Conservation (phyloP, 495 filamentous ascomycete species). For the Halenospora varia region DNA sequence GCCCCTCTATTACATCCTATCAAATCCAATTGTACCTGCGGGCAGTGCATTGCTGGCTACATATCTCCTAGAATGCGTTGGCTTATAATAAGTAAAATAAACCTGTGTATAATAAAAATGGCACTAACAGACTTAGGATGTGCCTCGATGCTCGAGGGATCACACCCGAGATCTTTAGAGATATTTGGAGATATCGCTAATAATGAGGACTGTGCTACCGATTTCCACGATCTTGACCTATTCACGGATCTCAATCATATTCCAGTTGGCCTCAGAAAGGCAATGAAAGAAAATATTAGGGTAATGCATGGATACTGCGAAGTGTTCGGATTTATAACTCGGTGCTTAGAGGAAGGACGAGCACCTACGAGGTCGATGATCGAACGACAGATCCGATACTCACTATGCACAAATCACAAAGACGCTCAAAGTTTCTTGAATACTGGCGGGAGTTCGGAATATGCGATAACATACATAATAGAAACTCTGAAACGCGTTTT, state of each 20-base stretch:
- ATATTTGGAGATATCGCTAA: background rate
- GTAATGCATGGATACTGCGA: background rate
- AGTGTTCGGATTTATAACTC: background rate
- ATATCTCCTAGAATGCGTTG: background rate
- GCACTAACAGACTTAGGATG: background rate
- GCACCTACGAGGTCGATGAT: background rate
- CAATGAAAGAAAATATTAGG: background rate
- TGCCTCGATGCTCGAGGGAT: background rate
- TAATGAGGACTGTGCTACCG: background rate
- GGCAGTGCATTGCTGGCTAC: background rate
- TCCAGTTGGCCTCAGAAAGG: background rate
- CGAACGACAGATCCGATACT: background rate
- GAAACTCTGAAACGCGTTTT: background rate
- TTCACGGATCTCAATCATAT: background rate
- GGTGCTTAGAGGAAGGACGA: background rate
- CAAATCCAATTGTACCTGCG: background rate
- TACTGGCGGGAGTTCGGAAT: background rate
- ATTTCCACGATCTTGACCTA: background rate
- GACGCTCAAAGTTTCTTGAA: background rate
- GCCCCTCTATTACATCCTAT: background rate
- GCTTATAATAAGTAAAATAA: background rate
- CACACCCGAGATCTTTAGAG: background rate
- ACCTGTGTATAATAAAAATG: background rate
- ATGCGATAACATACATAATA: background rate
- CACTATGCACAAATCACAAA: background rate